These are phyloP conservation scores for Pascua sp. DNA, from an alignment of 1,284 basidiomycete species.

Conservation along the genomic window DNA sequence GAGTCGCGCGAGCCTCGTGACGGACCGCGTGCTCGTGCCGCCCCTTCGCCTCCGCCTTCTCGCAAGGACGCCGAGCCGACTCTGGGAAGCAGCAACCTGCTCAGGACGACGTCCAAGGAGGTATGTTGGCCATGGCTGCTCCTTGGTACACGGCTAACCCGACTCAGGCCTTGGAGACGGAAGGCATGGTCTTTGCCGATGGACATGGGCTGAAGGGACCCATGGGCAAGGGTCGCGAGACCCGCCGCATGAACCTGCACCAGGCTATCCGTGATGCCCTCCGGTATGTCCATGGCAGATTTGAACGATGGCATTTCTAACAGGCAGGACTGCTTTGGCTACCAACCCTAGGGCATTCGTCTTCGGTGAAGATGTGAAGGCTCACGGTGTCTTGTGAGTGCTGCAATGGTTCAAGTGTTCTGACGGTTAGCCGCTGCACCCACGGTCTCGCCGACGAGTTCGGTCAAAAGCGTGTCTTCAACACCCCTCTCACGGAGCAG, in stretches of 20 bases:
- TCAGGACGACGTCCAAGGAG: conserved; percentile 23
- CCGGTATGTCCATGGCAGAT: conserved; percentile 62
- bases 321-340: conserved; percentile 65
- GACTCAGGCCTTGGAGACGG: conserved; percentile 60
- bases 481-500: conserved; percentile 89
- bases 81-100: conserved; percentile 33
- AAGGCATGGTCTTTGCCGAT: conserved; percentile 67
- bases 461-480: conserved; percentile 91
- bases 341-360: conserved; percentile 83
- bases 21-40: conserved; percentile 5
- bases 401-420: conserved; percentile 54
- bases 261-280: conserved; percentile 85
- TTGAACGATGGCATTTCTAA: not conserved
- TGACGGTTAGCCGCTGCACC: conserved; percentile 28
- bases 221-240: conserved; percentile 71
- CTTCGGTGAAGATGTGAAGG: conserved; percentile 90
- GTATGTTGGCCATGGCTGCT: conserved; percentile 13
- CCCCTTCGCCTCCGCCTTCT: conserved; percentile 1
- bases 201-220: conserved; percentile 54
- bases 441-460: conserved; percentile 90
- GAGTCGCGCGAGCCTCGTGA: conserved; percentile 6
- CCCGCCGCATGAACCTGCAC: conserved; percentile 84
- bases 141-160: not conserved
- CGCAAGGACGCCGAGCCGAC: conserved; percentile 28
- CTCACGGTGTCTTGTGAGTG: conserved; percentile 88